A percentile compares a stretch with the other conserved stretches of the same genome.
Evolutionary conservation across 2,329 filamentous ascomycete genomes (phyloP).

Genomic region (Berkeleyomyces rouxiae): DNA sequence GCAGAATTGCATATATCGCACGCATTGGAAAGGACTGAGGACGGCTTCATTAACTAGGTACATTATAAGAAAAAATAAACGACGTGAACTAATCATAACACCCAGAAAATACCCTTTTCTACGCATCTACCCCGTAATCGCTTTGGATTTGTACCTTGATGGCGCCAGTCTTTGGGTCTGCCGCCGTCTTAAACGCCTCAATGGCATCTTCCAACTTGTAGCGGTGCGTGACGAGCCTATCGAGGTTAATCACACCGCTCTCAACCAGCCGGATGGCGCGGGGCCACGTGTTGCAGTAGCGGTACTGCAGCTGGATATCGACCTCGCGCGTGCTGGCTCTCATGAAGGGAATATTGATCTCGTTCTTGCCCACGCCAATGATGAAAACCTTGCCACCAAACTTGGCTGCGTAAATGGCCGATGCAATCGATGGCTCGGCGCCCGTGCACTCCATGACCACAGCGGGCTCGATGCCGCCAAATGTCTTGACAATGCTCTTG

Average conservation of each 20-base stretch:
- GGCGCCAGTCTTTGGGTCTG: constrained; percentile 78
- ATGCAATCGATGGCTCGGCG: constrained; percentile 72
- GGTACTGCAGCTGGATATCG: constrained; percentile 91
- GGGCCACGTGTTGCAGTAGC: constrained; percentile 93
- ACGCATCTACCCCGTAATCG: constrained; percentile 14
- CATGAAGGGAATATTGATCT: constrained; percentile 96
- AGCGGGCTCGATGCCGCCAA: constrained; percentile 66
- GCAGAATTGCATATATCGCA: neutral
- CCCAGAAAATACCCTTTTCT: neutral
- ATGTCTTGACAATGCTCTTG: constrained; percentile 45
- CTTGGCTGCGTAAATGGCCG: constrained; percentile 77
- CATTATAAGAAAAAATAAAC: neutral
- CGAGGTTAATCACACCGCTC: constrained; percentile 68
- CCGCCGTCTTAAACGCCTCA: constrained; percentile 77
- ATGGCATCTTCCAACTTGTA: constrained; percentile 74
- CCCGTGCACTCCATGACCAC: constrained; percentile 87
- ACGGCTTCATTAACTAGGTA: no score
- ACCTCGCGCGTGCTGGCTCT: constrained; percentile 76
- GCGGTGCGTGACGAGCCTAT: constrained; percentile 72
- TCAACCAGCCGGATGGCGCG: constrained; percentile 76
- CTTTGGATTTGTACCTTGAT: constrained; percentile 95
- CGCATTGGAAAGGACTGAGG: neutral
- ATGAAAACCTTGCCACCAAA: constrained; percentile 97
- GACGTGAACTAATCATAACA: neutral
- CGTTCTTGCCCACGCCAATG: constrained; percentile 86